Evolutionary conservation across 2,329 filamentous ascomycete genomes (phyloP), one percentile per base, ranked within the genome.

Genomic region (Didymella pinodella): DNA sequence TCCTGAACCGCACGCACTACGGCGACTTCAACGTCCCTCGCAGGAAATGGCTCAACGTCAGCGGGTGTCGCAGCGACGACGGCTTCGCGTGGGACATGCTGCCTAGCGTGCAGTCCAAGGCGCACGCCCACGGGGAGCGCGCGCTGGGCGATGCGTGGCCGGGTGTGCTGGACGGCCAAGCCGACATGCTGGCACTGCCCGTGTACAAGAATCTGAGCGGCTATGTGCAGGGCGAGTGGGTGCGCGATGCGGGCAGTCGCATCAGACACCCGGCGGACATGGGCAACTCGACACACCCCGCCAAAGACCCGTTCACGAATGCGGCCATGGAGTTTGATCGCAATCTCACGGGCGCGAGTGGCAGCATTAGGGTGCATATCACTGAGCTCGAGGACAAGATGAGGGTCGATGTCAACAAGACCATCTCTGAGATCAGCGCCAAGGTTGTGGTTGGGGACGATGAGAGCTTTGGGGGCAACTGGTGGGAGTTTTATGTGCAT

Each of bases 131-230:
- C 22, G 57, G 57, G 10, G 44, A 56, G 18, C 47, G 28, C 10
- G 56, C 56, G 32, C 38, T 59, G 41, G 56, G 56, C 12, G 82
- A 88, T 65, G 88, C 84, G 63, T 72, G 83, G 20, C 69, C 70
- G 48, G 71, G 76, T 53, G 67, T 78, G 38, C 64, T 82, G 25
- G 79, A 57, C 7, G 80, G 20, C 2, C 73, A 81, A 7, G 12
- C 5, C 34, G 79, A 80, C 14, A 52, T 59, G 11, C 62, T 69
- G 49, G 76, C 81, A 7, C 77, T 90, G 53, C 82, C 85, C 1
- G 80, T 89, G n/a, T 96, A 93, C 83, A 85, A 85, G 71, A 94
- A 96, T 72, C 85, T 90, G 6, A 93, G 91, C 2, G 91, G 92
- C 4, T 88, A 88, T 31, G 82, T 96, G 36, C 85, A 87, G 47